These are phyloP conservation scores for Fusarium humuli DNA, from an alignment of 2,329 filamentous ascomycete species.

Conservation along the genomic window DNA sequence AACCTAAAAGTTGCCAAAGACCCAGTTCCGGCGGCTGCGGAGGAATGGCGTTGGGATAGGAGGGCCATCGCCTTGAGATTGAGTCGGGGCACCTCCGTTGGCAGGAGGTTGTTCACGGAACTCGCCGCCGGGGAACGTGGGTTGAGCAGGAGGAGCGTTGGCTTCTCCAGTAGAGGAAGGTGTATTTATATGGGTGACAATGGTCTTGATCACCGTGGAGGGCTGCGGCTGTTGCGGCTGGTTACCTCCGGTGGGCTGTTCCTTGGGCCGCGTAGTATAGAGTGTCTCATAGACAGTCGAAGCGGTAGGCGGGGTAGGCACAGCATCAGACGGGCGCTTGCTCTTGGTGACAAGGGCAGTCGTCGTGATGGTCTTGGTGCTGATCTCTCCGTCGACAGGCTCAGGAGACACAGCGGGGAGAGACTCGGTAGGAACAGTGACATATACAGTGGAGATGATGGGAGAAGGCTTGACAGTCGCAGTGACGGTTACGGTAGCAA, in stretches of 20 bases:
- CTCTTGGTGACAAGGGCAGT: slow-evolving; percentile 38
- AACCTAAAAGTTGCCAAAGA: slow-evolving; percentile 40
- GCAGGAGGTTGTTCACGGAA: slow-evolving; percentile 37
- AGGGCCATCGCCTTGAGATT: slow-evolving; percentile 18
- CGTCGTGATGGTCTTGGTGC: slow-evolving; percentile 40
- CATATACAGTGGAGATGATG: slow-evolving; percentile 52
- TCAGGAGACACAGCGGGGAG: slow-evolving; percentile 15
- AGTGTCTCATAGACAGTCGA: slow-evolving; percentile 40
- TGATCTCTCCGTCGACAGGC: slow-evolving; percentile 24
- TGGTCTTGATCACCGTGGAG: slow-evolving; percentile 35
- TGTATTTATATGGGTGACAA: slow-evolving; percentile 33
- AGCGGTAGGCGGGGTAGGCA: slow-evolving; percentile 16
- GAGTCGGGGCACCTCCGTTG: slow-evolving; percentile 13
- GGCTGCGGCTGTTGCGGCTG: slow-evolving; percentile 21
- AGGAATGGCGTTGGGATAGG: slow-evolving; percentile 40
- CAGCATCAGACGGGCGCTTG: slow-evolving; percentile 16
- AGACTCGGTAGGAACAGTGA: slow-evolving; percentile 51
- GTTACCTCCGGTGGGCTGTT: slow-evolving; percentile 15
- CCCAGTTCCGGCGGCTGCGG: slow-evolving; percentile 43
- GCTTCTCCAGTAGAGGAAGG: slow-evolving; percentile 14
- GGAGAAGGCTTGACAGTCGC: slow-evolving; percentile 56
- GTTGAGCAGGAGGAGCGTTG: slow-evolving; percentile 6
- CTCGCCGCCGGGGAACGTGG: slow-evolving; percentile 40
- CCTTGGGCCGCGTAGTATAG: slow-evolving; percentile 31
- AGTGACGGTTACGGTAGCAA: slow-evolving; percentile 50